Base-by-base conservation (phyloP, 116 monocot species). In the Thalassia testudinum region DNA sequence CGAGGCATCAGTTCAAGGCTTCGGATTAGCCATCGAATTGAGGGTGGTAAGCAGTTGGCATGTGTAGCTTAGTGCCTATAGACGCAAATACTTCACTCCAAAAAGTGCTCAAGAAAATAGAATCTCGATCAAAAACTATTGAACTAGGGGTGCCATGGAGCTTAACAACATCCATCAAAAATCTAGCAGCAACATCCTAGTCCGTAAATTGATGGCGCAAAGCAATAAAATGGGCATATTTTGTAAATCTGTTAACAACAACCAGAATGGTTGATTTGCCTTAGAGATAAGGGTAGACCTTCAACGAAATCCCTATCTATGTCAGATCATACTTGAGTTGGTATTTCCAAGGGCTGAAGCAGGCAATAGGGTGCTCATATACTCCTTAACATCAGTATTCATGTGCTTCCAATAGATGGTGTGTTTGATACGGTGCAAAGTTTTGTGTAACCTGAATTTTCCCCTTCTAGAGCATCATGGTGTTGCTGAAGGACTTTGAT, bases 221-320 rank as follows among this genome's bases (percentile, higher is more conserved):
- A 14, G 40, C 40, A 14, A 40, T 40, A 14, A 8, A 40, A 55
- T 19, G n/a, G n/a, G n/a, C n/a, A n/a, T n/a, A n/a, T n/a, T n/a
- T n/a, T n/a, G n/a, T n/a, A n/a, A n/a, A n/a, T 0, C 55, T 29
- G 19, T 55, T 30, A 0, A 55, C 37, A 18, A 55, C 29, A 1
- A 55, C 55, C 18, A 0, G 16, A 11, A 55, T 37, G 0, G 27
- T 27, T 1, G 37, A 55, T 29, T 38, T 29, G 0, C 37, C 37
- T 5, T 13, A 12, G 16, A 28, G 7, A 0, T 17, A 1, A 0
- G n/a, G 37, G 1, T 11, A 55, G 37, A n/a, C 55, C 21, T 1
- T 55, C 28, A 12, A 55, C 37, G 29, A 55, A 55, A 21, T 55
- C 55, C 37, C 28, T 34, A 1, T 1, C 17, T 37, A 55, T 55